Evolutionary conservation across 768 basidiomycete genomes (phyloP).

Genomic region (Daedalea quercina): DNA sequence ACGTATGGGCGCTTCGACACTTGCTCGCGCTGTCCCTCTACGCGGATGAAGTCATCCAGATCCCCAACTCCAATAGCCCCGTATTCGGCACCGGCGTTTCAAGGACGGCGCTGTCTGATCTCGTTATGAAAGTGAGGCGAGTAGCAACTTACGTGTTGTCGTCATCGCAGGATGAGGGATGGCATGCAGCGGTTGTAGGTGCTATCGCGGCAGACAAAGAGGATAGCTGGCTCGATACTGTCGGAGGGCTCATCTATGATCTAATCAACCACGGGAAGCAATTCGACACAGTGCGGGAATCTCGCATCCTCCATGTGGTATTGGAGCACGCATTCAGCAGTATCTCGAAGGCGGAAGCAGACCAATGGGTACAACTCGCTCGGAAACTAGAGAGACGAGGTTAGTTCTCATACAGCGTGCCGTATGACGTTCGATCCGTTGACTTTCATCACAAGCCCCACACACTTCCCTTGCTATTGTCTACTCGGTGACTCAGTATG

Average conservation of each 20-base stretch:
- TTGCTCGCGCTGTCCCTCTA: constrained; percentile 57
- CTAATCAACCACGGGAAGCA: constrained; percentile 25
- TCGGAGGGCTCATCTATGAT: constrained; percentile 27
- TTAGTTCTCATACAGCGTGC: constrained; percentile 24
- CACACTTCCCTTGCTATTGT: constrained; percentile 63
- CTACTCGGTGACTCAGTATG: constrained; percentile 49
- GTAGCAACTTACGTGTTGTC: constrained; percentile 60
- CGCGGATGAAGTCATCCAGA: constrained; percentile 51
- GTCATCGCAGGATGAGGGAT: constrained; percentile 36
- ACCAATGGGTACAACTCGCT: constrained; percentile 70
- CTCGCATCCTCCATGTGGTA: constrained; percentile 53
- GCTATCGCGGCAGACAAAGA: constrained; percentile 24
- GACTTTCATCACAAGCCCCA: constrained; percentile 46
- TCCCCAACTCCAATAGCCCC: constrained; percentile 42
- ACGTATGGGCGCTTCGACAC: constrained; percentile 66
- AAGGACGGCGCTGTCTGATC: constrained; percentile 27
- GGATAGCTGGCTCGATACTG: constrained; percentile 11
- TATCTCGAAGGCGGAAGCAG: constrained; percentile 57
- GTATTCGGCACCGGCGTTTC: constrained; percentile 39
- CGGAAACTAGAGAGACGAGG: constrained; percentile 57
- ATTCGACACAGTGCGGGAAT: constrained; percentile 44
- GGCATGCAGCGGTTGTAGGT: constrained; percentile 41
- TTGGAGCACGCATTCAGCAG: constrained; percentile 55
- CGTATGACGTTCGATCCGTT: not conserved
- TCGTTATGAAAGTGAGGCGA: constrained; percentile 43